phyloP scores from a whole-genome alignment of 306 rosid species.

The Quercus cerris region DNA sequence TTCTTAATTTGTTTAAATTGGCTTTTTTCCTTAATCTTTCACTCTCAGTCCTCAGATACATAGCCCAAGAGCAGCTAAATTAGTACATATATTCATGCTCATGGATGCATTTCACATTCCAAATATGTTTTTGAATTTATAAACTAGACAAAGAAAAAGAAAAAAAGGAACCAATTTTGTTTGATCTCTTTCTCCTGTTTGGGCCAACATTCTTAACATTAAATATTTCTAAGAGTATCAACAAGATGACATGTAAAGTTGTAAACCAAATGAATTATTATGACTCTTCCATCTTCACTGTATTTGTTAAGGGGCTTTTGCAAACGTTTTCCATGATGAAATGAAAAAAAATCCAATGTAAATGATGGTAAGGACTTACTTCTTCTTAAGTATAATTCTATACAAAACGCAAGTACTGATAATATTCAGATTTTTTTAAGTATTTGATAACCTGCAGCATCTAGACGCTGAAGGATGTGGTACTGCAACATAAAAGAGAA shows the following conservation, averaged over 20 bases:
- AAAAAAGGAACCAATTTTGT: background rate
- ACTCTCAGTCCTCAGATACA: background rate
- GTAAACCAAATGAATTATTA: background rate
- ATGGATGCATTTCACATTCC: background rate
- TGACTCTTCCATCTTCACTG: background rate
- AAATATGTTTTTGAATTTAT: background rate
- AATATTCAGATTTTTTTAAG: slow-evolving; percentile 82
- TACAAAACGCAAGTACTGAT: slow-evolving; percentile 85
- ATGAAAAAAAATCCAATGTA: background rate
- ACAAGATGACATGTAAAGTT: background rate
- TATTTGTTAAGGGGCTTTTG: background rate
- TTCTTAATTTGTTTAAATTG: background rate
- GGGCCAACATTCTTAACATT: background rate
- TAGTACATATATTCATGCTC: background rate
- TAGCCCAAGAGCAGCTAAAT: background rate
- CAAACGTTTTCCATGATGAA: background rate
- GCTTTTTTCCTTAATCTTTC: background rate
- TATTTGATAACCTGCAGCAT: slow-evolving; percentile 96
- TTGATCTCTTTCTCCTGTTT: background rate
- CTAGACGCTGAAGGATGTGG: slow-evolving; percentile 88
- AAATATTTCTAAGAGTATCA: background rate
- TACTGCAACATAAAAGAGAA: slow-evolving; percentile 55
- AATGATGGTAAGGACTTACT: slow-evolving; percentile 31
- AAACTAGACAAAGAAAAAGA: background rate
- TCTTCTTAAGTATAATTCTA: slow-evolving; percentile 87